Base-by-base conservation (phyloP, 495 filamentous ascomycete genomes). In the Apodospora peruviana region DNA sequence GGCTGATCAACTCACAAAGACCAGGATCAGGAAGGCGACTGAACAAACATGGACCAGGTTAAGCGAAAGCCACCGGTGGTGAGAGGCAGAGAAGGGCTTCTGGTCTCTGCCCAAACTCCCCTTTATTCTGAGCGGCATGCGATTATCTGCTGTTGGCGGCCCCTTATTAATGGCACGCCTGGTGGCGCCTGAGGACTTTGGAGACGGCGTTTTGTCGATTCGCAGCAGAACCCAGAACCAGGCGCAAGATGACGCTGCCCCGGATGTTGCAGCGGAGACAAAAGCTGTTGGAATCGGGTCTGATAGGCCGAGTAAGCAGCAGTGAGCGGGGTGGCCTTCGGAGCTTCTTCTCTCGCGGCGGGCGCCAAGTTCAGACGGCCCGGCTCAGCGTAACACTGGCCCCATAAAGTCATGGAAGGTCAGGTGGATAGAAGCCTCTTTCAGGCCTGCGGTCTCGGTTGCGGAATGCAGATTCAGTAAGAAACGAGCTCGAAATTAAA, bases 1-100 rank as follows among this genome's bases (percentile, higher is more conserved):
- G 5, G 9, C 10, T 17, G 16, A 12, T n/a, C n/a, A 52, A 74
- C 75, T 72, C 61, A 79, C 75, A 50, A 77, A 57, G 41, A 72
- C 62, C 23, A 74, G 45, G 29, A 69, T 58, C 38, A 79, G 50
- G 43, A 75, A 59, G 24, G 65, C 62, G 37, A 70, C 52, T 4
- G 73, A 73, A 43, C 60, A 67, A 39, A 70, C 27, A 39, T 71
- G 73, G 16, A 75, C 39, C 32, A 59, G 34, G 34, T 48, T 49
- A 17, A 40, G 42, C 25, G 51, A 54, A 32, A 32, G 27, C 27
- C 27, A 32, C 27, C 27, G 10, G 41, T 24, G 16, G 35, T 40
- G 45, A 43, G 21, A 46, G 20, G 24, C 41, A 5, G 49, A 45
- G n/a, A 24, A 12, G 25, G 27, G 4, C 37, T 37, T 37, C n/a